phyloP scores from a whole-genome alignment of 2,329 filamentous ascomycete genomes.

The Capronia americana region DNA sequence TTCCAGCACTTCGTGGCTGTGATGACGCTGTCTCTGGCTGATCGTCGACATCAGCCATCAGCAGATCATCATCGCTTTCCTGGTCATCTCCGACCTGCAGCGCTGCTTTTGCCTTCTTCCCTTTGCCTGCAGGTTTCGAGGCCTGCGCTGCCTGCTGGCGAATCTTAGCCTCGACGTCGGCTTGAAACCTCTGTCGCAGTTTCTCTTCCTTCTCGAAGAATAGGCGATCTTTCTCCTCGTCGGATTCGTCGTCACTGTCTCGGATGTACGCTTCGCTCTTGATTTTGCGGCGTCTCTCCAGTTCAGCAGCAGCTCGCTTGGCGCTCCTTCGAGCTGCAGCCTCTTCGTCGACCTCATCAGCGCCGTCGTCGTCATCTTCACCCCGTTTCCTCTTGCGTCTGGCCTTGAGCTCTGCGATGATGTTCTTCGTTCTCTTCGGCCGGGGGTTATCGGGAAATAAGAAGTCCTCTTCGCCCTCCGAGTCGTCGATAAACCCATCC shows the following conservation, averaged over 20 bases:
- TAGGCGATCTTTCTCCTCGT: constrained; percentile 72
- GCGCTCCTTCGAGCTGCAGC: constrained; percentile 64
- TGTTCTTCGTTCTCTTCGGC: constrained; percentile 52
- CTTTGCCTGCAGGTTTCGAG: constrained; percentile 12
- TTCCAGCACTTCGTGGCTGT: constrained; percentile 18
- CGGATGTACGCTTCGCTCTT: constrained; percentile 85
- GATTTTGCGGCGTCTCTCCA: constrained; percentile 78
- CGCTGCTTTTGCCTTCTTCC: constrained; percentile 19
- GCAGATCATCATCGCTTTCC: constrained; percentile 34
- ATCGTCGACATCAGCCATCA: constrained; percentile 31
- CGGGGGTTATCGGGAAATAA: constrained; percentile 67
- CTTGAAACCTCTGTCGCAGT: constrained; percentile 59
- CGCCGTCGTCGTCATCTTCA: constrained; percentile 53
- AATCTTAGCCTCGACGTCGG: constrained; percentile 54
- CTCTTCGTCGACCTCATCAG: constrained; percentile 68
- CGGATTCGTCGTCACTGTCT: constrained; percentile 86
- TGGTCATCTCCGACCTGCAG: constrained; percentile 18
- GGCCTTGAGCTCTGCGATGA: constrained; percentile 64
- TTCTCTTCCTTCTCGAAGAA: constrained; percentile 81
- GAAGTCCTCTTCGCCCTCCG: constrained; percentile 64
- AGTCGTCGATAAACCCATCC: constrained; percentile 70
- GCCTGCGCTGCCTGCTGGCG: constrained; percentile 51
- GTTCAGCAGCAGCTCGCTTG: constrained; percentile 69
- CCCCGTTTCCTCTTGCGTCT: constrained; percentile 60
- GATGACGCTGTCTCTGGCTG: constrained; percentile 30